Base-by-base conservation (phyloP, 495 filamentous ascomycete species). In the Elasticomyces elasticus region DNA sequence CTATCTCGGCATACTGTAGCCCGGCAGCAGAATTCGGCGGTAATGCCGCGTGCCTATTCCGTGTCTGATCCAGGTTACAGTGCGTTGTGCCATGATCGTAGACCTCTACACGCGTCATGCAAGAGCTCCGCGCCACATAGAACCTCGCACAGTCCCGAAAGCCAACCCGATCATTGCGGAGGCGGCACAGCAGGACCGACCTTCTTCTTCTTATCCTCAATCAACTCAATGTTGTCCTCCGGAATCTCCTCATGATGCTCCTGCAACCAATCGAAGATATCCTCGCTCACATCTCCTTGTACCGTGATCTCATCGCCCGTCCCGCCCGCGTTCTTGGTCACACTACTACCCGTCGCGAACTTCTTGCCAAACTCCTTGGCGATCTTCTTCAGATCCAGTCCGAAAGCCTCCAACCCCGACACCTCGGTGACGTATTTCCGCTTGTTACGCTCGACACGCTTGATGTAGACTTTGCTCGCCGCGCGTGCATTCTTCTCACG, bases 381-480 rank as follows among this genome's bases (percentile, higher is more conserved):
- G 5, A 90, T 75, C 71, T 94, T 95, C 70, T 99, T 99, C 65
- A 95, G 73, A 52, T 97, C 92, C 49, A 95, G 64, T 0, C 89
- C 89, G 59, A 94, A 90, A 0, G 84, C 82, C 67, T 97, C 92
- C 20, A 99, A 71, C 1, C 92, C 92, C 0, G 77, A 76, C n/a
- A 97, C 80, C 15, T 88, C 82, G 2, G 90, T 99, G 33, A 97
- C 89, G 63, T 82, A 89, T 71, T 99, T 99, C 58, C 92, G 79
- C 76, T 99, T 99, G 72, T 94, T 95, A 46, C 92, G 80, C 74
- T 99, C 92, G 48, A 99, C 87, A 2, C 94, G 86, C 78, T 96
- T 96, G 68, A 99, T 94, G 49, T 78, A 79, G 24, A 98, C 75
- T 65, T 91, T 88, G 44, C 84, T 84, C 48, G 81, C 78, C 19